Evolutionary conservation across 306 rosid species (phyloP).

Genomic region (Cicer bijugum): DNA sequence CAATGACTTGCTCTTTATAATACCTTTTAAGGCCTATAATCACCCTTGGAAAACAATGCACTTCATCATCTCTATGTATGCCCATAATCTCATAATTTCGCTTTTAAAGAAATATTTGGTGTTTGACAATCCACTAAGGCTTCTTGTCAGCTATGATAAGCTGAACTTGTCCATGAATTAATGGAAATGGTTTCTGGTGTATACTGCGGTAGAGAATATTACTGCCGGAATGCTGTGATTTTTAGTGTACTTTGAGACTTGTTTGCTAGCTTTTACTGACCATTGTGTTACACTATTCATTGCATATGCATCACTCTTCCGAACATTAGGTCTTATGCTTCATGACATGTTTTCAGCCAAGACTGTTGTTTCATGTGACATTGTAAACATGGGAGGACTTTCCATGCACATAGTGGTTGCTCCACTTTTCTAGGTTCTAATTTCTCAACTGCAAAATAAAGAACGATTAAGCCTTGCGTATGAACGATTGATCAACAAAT

Average conservation of each 20-base stretch:
- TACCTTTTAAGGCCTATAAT: conserved; percentile 71
- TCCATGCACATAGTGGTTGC: conserved; percentile 56
- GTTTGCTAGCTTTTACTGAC: conserved; percentile 49
- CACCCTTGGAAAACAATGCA: conserved; percentile 77
- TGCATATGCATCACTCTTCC: conserved; percentile 52
- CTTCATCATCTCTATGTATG: conserved; percentile 62
- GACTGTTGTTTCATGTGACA: conserved; percentile 44
- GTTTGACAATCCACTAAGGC: conserved; percentile 64
- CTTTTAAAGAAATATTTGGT: conserved; percentile 50
- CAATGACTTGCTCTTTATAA: conserved; percentile 61
- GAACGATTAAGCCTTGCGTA: not conserved
- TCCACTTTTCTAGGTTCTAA: conserved; percentile 45
- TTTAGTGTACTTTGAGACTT: conserved; percentile 53
- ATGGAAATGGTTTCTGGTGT: conserved; percentile 79
- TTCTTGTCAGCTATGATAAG: conserved; percentile 57
- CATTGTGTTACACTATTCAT: conserved; percentile 47
- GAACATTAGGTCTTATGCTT: conserved; percentile 73
- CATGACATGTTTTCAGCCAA: conserved; percentile 51
- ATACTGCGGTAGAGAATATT: conserved; percentile 72
- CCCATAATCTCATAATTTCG: conserved; percentile 60
- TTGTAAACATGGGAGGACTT: conserved; percentile 56
- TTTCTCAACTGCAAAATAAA: conserved; percentile 41
- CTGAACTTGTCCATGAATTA: conserved; percentile 68
- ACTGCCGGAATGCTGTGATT: conserved; percentile 66
- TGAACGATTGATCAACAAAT: not conserved